Percentiles rank a stretch among this genome's conserved stretches.
phyloP scores from a whole-genome alignment of 140 eudicot genomes.

The Flaveria floridana region DNA sequence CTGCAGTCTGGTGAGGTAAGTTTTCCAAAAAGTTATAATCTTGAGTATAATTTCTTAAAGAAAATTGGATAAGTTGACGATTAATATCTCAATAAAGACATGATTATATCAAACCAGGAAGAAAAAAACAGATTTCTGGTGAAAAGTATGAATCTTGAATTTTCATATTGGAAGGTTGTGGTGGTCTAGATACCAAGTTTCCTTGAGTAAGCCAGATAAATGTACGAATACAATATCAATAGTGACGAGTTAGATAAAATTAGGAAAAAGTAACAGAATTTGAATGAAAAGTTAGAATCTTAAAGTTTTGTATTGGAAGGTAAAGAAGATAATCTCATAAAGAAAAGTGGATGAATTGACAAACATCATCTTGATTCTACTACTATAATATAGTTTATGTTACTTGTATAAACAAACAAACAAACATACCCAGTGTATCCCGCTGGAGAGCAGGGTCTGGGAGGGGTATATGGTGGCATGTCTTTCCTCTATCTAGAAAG shows the following conservation, averaged over 20 bases:
- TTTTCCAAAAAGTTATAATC: slow-evolving; percentile 19
- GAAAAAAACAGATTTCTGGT: not conserved
- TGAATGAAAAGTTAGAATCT: not conserved
- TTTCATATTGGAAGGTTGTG: slow-evolving; percentile 55
- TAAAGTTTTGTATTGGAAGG: not conserved
- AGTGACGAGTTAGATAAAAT: not conserved
- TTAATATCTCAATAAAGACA: slow-evolving; percentile 1
- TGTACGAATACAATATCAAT: not conserved
- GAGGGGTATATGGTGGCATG: too few relatives aligned
- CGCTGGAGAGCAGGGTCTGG: too few relatives aligned
- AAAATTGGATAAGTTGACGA: not conserved
- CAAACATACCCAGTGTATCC: too few relatives aligned
- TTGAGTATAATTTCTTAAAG: not conserved
- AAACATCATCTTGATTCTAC: not conserved
- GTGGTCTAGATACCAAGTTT: slow-evolving; percentile 77
- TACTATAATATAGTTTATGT: too few relatives aligned
- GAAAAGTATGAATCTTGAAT: slow-evolving; percentile 14
- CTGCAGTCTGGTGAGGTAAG: slow-evolving; percentile 82
- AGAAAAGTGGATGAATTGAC: slow-evolving; percentile 1
- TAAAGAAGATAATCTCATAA: not conserved
- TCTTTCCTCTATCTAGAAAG: too few relatives aligned
- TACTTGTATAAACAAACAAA: too few relatives aligned
- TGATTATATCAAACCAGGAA: slow-evolving; percentile 8
- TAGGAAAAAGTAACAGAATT: not conserved
- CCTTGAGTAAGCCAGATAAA: not conserved